Base-by-base conservation (phyloP, 2,329 filamentous ascomycete species). In the Fusarium ambrosium region DNA sequence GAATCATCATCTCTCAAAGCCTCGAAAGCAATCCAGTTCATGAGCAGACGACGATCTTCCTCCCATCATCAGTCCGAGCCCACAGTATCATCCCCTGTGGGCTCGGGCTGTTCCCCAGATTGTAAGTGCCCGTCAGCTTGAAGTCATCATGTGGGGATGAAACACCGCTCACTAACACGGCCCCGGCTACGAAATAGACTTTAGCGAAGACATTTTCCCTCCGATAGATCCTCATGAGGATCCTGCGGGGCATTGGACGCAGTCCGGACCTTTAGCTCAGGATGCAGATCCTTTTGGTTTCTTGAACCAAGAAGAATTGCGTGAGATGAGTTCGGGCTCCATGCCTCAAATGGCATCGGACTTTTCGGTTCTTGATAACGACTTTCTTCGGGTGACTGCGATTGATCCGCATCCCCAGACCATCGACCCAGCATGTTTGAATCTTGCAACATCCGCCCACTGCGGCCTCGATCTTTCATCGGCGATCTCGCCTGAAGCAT, bases 11-110 rank as follows among this genome's bases (percentile, higher is more conserved):
- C 41, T 32, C 45, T 71, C 51, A 27, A 45, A 63, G 32, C n/a
- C 37, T 9, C 61, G 20, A 24, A 14, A 63, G 16, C 48, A 8
- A 58, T 20, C 27, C 20, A 39, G 22, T 63, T 63, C 64, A 77
- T 78, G 75, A 73, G 45, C 60, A 37, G 64, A 36, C 9, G 41
- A 41, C 22, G 20, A 59, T 24, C 24, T 18, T 20, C 59, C 41
- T 64, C 67, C 37, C 56, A 29, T 61, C 55, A 56, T 43, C 64
- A 64, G 62, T 63, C 71, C 69, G 75, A 68, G 75, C 70, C 69
- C 65, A 64, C 59, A 16, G 22, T 22, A 10, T 22, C 41, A 43
- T 43, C 41, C 2, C 13, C 41, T 62, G 64, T 65, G 66, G 73
- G 48, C 71, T 76, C 69, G 75, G 68, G 56, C 66, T 66, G 77